Conservation (phyloP, 345 rosid genomes). For the Salix exigua region DNA sequence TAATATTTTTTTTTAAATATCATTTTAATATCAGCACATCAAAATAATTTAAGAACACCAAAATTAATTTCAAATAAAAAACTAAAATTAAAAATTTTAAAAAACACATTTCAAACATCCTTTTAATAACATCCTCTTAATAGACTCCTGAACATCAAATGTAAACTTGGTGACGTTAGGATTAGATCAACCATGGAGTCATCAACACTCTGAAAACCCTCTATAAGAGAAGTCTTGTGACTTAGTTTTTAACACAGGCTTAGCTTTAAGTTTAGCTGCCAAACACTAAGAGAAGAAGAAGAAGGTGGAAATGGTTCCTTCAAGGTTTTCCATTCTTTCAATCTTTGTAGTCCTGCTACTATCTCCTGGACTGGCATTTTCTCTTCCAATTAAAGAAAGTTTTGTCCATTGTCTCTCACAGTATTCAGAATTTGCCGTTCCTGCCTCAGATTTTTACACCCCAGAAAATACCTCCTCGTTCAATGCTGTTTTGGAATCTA, state of each 20-base stretch:
- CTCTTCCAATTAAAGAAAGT: neutral
- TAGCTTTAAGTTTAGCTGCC: too few species aligned
- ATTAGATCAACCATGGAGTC: slow-evolving; percentile 20
- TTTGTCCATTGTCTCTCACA: slow-evolving; percentile 23
- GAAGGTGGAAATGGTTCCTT: slow-evolving; percentile 21
- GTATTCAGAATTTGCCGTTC: slow-evolving; percentile 7
- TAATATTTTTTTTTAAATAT: too few species aligned
- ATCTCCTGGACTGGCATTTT: neutral
- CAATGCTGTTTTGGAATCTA: slow-evolving; percentile 12
- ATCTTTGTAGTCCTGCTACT: slow-evolving; percentile 17
- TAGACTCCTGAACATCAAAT: neutral
- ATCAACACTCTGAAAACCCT: neutral
- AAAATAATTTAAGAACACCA: too few species aligned
- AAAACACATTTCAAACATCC: too few species aligned
- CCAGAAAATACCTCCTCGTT: slow-evolving; percentile 19
- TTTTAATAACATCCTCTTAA: too few species aligned
- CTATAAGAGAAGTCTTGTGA: slow-evolving; percentile 7
- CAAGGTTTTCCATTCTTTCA: slow-evolving; percentile 10
- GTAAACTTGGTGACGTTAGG: slow-evolving; percentile 21
- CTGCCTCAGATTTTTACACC: slow-evolving; percentile 24
- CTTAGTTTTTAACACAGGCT: slow-evolving; percentile 7
- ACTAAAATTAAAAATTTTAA: too few species aligned
- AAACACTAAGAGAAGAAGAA: neutral
- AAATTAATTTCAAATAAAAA: too few species aligned
- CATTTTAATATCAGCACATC: too few species aligned